Conservation (phyloP, 2,329 filamentous ascomycete genomes). For the Dothideomycetidae sp. region DNA sequence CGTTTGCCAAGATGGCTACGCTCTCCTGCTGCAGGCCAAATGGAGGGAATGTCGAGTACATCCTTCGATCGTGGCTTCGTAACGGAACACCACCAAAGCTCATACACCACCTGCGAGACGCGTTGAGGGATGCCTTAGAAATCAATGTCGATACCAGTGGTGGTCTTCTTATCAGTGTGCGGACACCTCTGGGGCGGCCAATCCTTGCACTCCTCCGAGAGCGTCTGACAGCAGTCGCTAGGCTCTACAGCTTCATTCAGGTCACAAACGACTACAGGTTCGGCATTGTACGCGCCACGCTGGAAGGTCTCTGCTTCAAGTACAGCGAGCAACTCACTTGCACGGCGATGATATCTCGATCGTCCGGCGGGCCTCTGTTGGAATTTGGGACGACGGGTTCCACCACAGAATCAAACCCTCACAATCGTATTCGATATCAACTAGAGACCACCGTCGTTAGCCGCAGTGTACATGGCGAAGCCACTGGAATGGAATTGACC, state of each 20-base stretch:
- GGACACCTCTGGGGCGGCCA: background rate
- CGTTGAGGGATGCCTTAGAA: conserved; percentile 1
- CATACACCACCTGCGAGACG: background rate
- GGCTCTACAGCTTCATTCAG: conserved; percentile 1
- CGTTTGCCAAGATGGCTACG: background rate
- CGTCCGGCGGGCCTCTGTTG: background rate
- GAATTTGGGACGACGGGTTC: background rate
- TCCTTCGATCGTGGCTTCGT: background rate
- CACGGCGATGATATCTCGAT: background rate
- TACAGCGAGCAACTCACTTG: conserved; percentile 2
- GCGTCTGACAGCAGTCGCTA: conserved; percentile 1
- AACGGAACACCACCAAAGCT: background rate
- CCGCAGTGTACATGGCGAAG: background rate
- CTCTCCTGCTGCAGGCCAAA: background rate
- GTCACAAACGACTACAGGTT: background rate
- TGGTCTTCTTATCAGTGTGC: conserved; percentile 3
- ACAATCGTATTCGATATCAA: conserved; percentile 3
- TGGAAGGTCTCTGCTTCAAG: background rate
- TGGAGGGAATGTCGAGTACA: background rate
- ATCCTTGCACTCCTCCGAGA: background rate
- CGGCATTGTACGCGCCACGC: background rate
- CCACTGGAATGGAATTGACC: conserved; percentile 26
- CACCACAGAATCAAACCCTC: background rate
- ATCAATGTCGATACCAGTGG: conserved; percentile 1
- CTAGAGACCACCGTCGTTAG: conserved; percentile 3